phyloP scores from a whole-genome alignment of 331 rosid species.

The Saraca asoca region DNA sequence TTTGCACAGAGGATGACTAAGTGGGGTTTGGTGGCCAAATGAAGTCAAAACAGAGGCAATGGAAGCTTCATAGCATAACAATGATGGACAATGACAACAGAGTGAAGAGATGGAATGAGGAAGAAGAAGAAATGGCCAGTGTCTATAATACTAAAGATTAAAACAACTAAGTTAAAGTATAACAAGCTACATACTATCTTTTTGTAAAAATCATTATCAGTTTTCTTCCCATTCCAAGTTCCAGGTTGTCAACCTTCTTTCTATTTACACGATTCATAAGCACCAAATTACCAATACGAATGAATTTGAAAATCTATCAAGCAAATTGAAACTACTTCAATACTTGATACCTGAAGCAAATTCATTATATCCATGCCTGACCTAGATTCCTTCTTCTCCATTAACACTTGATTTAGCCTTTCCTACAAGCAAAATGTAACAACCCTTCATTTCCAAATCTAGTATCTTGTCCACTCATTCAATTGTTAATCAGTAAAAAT shows the following conservation, averaged over 20 bases:
- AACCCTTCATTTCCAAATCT: slow-evolving; percentile 30
- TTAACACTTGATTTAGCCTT: slow-evolving; percentile 90
- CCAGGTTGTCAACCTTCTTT: slow-evolving; percentile 99
- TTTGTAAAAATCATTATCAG: slow-evolving; percentile 91
- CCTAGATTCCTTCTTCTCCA: slow-evolving; percentile 98
- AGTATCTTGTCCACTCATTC: slow-evolving; percentile 1
- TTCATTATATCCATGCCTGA: slow-evolving; percentile 99
- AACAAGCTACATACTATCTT: slow-evolving; percentile 67
- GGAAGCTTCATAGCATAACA: too few relatives aligned
- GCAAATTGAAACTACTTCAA: slow-evolving; percentile 1
- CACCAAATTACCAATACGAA: slow-evolving; percentile 30
- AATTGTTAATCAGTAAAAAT: slow-evolving; percentile 1
- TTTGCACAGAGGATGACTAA: too few relatives aligned
- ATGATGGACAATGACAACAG: too few relatives aligned
- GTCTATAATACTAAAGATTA: slow-evolving; percentile 10
- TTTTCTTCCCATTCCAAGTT: slow-evolving; percentile 98
- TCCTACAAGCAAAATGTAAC: slow-evolving; percentile 60
- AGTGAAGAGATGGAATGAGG: too few relatives aligned
- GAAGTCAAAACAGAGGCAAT: too few relatives aligned
- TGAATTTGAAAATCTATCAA: slow-evolving; percentile 19
- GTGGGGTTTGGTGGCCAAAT: too few relatives aligned
- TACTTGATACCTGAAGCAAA: slow-evolving; percentile 82
- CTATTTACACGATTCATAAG: slow-evolving; percentile 48
- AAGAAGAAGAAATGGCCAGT: too few relatives aligned
- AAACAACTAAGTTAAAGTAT: slow-evolving; percentile 19